Base-by-base conservation (phyloP, 108 stramenopile genomes). In the Pseudonitzschia multistriata region DNA sequence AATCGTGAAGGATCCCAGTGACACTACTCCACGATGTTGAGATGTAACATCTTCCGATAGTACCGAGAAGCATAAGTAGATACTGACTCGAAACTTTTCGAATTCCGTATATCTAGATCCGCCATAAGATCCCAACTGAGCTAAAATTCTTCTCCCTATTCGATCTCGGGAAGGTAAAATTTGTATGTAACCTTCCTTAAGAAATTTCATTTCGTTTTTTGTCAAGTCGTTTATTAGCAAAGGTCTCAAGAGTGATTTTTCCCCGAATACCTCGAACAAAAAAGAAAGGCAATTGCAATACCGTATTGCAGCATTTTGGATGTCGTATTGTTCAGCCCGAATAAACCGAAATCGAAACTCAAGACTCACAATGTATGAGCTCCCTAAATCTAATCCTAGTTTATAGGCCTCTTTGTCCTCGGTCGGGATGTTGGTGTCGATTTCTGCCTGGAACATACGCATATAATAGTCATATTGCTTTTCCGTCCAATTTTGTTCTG, bases 191-290 rank as follows among this genome's bases (percentile, higher is more conserved):
- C 71, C 71, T 8, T 60, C 60, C 22, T 50, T 33, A 15, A 71
- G 48, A 31, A 62, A 39, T 33, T 62, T 59, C 30, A 62, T 35
- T 17, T 71, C 49, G 33, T 71, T 49, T 28, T 62, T 28, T 22
- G 40, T 56, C 49, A 70, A 42, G 40, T 70, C 68, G 49, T 15
- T 27, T n/a, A 71, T 22, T 29, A 30, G 30, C 7, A 71, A 42
- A 21, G 37, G 37, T 50, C 71, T 48, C 15, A 45, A 3, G 7
- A 71, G 48, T 7, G 55, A 33, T 19, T 56, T 66, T 33, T 66
- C 49, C 0, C 81, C 81, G 53, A 79, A 82, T 0, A 74, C 52
- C 30, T 76, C 78, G 13, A 82, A 45, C 39, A 79, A 70, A 65
- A 54, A 65, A 28, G 79, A 78, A 37, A 76, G 79, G 29, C 54